These are phyloP conservation scores for Penicilliopsis zonata DNA, from an alignment of 495 filamentous ascomycete species.

Conservation along the genomic window DNA sequence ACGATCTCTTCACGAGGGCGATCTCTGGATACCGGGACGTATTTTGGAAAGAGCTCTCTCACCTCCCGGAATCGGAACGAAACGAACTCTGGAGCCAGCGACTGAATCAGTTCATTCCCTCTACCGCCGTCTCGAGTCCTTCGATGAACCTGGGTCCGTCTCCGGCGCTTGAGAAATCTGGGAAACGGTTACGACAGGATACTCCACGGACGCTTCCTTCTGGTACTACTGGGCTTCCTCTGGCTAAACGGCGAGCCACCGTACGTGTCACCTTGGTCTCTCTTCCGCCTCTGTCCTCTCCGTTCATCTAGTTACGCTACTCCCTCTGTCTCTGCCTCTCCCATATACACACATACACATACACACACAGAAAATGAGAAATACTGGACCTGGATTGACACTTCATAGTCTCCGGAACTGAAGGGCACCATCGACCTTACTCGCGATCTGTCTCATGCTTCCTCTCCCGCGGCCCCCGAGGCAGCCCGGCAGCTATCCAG, in stretches of 20 bases:
- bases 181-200: slow-evolving; percentile 36
- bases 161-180: slow-evolving; percentile 17
- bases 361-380: no score
- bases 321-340: slow-evolving; percentile 5
- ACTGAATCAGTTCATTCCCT: slow-evolving; percentile 29
- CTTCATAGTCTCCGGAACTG: slow-evolving; percentile 36
- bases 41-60: slow-evolving; percentile 33
- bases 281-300: slow-evolving; percentile 19
- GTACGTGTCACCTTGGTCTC: slow-evolving; percentile 36
- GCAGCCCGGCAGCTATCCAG: slow-evolving; percentile 13
- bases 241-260: slow-evolving; percentile 38
- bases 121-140: slow-evolving; percentile 8
- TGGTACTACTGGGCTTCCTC: slow-evolving; percentile 27
- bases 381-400: slow-evolving; percentile 39
- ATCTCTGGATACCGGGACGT: slow-evolving; percentile 34
- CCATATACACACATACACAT: slow-evolving; percentile 15
- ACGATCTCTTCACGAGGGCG: slow-evolving; percentile 32
- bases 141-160: slow-evolving; percentile 12
- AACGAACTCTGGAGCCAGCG: slow-evolving; percentile 32
- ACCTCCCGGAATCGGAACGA: slow-evolving; percentile 32
- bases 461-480: slow-evolving; percentile 17
- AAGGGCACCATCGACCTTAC: slow-evolving; percentile 21
- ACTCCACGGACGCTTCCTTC: slow-evolving; percentile 29
- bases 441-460: slow-evolving; percentile 22
- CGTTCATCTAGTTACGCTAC: slow-evolving; percentile 14